Conservation (phyloP, 768 basidiomycete genomes). For the Boletus subparvulus region DNA sequence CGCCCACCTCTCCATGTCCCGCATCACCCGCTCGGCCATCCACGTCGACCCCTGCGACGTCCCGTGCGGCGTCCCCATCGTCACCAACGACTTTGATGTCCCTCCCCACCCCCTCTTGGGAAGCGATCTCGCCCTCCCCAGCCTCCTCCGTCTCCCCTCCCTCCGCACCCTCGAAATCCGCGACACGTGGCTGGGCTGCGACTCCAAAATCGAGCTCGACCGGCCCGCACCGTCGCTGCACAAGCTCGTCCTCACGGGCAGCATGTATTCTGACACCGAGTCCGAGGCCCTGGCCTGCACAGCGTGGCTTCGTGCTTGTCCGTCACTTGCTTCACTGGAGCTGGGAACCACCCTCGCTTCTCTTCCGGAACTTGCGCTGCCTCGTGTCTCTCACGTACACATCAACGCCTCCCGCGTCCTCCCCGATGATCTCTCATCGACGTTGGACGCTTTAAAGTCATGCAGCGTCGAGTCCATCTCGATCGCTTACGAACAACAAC, state of each 20-base stretch:
- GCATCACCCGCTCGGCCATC: constrained; percentile 63
- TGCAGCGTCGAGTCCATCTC: constrained; percentile 24
- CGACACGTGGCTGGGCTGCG: constrained; percentile 65
- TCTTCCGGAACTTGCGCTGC: background rate
- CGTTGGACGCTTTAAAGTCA: constrained; percentile 16
- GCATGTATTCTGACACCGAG: constrained; percentile 26
- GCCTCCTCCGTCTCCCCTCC: constrained; percentile 60
- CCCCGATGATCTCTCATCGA: constrained; percentile 22
- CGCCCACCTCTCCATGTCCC: constrained; percentile 55
- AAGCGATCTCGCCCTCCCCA: constrained; percentile 59
- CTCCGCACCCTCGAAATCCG: constrained; percentile 62
- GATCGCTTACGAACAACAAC: constrained; percentile 20
- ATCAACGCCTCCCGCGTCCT: constrained; percentile 28
- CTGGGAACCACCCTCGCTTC: constrained; percentile 25
- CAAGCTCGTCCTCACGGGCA: constrained; percentile 28
- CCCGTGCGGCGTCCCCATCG: constrained; percentile 51
- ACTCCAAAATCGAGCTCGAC: constrained; percentile 20
- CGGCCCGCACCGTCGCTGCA: constrained; percentile 9
- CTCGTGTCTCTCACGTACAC: constrained; percentile 21
- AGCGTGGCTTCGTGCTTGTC: constrained; percentile 28
- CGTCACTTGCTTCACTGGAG: constrained; percentile 18
- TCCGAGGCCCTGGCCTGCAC: constrained; percentile 25
- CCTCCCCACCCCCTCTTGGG: constrained; percentile 55
- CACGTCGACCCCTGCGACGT: constrained; percentile 53
- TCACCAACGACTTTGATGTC: constrained; percentile 60